phyloP scores from a whole-genome alignment of 2,329 filamentous ascomycete genomes.

The Phialophora tarda region DNA sequence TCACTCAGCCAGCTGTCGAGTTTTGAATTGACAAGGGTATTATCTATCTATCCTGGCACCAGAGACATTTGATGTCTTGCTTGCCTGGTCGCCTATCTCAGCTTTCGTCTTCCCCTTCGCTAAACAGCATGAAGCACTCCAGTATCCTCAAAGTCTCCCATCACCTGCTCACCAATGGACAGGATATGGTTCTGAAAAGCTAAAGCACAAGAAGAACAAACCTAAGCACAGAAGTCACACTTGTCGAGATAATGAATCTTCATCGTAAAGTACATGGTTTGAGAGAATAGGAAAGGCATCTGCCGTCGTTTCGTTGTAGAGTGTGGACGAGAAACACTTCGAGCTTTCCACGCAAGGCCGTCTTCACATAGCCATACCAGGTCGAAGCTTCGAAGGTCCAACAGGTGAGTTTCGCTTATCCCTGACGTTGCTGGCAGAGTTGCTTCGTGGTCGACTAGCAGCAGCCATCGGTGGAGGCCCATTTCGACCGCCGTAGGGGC shows the following conservation, averaged over 20 bases:
- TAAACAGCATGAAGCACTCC: constrained; percentile 18
- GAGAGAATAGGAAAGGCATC: constrained; percentile 4
- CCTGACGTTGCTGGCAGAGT: constrained; percentile 50
- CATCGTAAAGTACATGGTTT: constrained; percentile 17
- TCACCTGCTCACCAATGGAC: not conserved
- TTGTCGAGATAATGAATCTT: constrained; percentile 5
- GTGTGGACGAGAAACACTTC: not conserved
- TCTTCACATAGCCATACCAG: constrained; percentile 33
- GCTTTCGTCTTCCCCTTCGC: constrained; percentile 3
- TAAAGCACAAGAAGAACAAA: constrained; percentile 9
- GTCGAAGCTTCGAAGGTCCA: constrained; percentile 39
- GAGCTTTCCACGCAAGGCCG: not conserved
- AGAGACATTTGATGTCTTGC: constrained; percentile 14
- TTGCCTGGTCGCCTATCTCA: constrained; percentile 15
- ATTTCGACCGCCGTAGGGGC: constrained; percentile 50
- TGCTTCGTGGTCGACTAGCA: constrained; percentile 51
- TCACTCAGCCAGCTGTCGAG: not conserved
- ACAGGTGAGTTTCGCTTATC: constrained; percentile 49
- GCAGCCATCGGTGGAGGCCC: constrained; percentile 50
- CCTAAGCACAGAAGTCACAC: constrained; percentile 11
- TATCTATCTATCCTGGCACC: constrained; percentile 25
- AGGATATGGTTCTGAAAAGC: constrained; percentile 12
- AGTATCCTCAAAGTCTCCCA: constrained; percentile 11
- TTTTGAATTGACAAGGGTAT: constrained; percentile 16
- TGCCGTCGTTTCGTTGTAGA: not conserved